Evolutionary conservation across 2,329 filamentous ascomycete species (phyloP).

Genomic region (Helotiales sp.): DNA sequence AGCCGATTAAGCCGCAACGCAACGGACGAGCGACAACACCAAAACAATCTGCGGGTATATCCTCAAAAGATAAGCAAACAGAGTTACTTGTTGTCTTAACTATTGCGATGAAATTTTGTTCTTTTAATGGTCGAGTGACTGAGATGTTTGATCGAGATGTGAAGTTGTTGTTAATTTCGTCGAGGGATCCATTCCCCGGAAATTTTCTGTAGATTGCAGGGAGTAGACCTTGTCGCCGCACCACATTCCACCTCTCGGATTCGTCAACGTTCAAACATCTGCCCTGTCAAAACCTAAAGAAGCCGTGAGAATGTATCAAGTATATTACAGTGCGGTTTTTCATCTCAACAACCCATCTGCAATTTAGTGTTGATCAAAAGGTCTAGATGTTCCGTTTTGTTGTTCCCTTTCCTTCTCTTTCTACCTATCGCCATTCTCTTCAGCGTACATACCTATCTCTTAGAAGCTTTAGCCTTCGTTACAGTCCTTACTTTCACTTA

Average conservation of each 20-base stretch:
- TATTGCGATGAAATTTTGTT: not conserved
- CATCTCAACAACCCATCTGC: constrained; percentile 14
- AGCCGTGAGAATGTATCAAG: constrained; percentile 21
- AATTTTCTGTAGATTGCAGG: constrained; percentile 15
- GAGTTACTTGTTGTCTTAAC: not conserved
- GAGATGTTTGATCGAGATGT: not conserved
- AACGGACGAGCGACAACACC: constrained; percentile 9
- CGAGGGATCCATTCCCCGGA: not conserved
- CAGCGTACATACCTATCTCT: constrained; percentile 6
- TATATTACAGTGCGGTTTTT: constrained; percentile 18
- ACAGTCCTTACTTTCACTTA: constrained; percentile 33
- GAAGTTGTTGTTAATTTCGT: not conserved
- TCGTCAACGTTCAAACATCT: not conserved
- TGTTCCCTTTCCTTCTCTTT: constrained; percentile 14
- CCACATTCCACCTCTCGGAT: constrained; percentile 16
- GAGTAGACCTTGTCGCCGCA: not conserved
- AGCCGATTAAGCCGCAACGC: constrained; percentile 10
- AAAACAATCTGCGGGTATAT: constrained; percentile 11
- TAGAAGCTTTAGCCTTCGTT: constrained; percentile 37
- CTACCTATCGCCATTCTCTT: constrained; percentile 26
- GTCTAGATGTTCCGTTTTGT: constrained; percentile 13
- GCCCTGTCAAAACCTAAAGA: not conserved
- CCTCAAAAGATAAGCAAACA: not conserved
- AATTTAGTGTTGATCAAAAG: constrained; percentile 21
- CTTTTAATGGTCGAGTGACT: not conserved